Evolutionary conservation across 2,329 filamentous ascomycete species (phyloP).

Genomic region (Penicillium decumbens): DNA sequence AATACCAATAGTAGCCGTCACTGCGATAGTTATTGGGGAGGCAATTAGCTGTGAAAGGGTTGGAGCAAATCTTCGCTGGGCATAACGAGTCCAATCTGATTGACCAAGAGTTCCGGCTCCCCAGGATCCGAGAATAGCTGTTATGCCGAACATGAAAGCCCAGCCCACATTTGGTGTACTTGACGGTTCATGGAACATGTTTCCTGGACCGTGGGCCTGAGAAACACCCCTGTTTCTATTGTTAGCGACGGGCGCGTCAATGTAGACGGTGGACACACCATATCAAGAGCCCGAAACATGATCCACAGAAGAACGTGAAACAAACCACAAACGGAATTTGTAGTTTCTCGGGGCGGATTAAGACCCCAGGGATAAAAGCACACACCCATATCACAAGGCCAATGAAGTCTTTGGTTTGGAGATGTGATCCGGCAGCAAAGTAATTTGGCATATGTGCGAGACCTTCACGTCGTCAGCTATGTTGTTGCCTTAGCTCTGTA

Average conservation of each 20-base stretch:
- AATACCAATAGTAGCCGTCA: neutral
- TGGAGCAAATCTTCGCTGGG: slow-evolving; percentile 23
- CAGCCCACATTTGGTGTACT: neutral
- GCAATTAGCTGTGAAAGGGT: slow-evolving; percentile 18
- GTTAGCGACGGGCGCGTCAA: neutral
- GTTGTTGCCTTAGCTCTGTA: neutral
- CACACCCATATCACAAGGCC: slow-evolving; percentile 24
- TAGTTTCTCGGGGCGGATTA: neutral
- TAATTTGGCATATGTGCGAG: slow-evolving; percentile 23
- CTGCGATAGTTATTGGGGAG: neutral
- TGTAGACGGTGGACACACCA: neutral
- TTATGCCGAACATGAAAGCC: slow-evolving; percentile 24
- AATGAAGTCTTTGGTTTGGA: slow-evolving; percentile 25
- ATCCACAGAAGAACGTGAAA: neutral
- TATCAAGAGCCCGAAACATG: neutral
- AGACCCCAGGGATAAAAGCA: neutral
- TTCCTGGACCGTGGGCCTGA: neutral
- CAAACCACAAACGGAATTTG: neutral
- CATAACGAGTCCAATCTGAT: slow-evolving; percentile 27
- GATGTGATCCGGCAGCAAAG: slow-evolving; percentile 22
- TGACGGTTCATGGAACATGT: neutral
- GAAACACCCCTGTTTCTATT: neutral
- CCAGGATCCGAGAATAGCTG: slow-evolving; percentile 24
- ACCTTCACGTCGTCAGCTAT: neutral
- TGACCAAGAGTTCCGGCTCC: slow-evolving; percentile 25